phyloP scores from a whole-genome alignment of 1,284 basidiomycete genomes.

The Cutaneotrichosporon arboriforme region DNA sequence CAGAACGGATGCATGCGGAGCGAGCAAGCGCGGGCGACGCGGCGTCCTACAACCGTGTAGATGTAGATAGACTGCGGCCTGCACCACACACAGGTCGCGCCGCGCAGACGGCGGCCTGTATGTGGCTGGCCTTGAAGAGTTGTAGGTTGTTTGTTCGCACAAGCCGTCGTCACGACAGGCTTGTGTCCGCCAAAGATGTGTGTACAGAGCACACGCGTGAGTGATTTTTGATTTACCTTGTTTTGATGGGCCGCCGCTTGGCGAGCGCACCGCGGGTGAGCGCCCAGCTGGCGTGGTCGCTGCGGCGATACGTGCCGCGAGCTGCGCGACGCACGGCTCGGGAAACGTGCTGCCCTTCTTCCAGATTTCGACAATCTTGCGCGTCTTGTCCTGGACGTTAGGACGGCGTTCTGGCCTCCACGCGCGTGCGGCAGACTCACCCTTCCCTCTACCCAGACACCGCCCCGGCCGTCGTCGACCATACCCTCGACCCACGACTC shows the following conservation, averaged over 20 bases:
- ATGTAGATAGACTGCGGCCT: constrained; percentile 1
- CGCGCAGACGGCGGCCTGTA: no score
- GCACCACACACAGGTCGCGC: no score
- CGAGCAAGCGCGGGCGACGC: not conserved
- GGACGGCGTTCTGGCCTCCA: not conserved
- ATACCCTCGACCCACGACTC: constrained; percentile 79
- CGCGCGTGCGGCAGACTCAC: constrained; percentile 59
- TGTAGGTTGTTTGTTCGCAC: not conserved
- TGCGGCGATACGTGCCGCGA: constrained; percentile 11
- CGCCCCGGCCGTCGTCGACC: constrained; percentile 54
- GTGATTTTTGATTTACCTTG: constrained; percentile 13
- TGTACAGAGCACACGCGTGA: not conserved
- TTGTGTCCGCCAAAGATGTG: not conserved
- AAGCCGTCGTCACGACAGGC: no score
- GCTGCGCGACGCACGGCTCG: constrained; percentile 44
- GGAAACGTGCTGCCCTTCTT: constrained; percentile 80
- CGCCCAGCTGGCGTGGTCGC: constrained; percentile 1
- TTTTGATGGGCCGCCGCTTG: constrained; percentile 3
- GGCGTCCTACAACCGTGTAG: constrained; percentile 15
- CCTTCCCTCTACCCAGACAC: constrained; percentile 61
- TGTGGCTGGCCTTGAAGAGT: no score
- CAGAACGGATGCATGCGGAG: constrained; percentile 16
- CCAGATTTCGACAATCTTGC: constrained; percentile 94
- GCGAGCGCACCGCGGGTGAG: not conserved
- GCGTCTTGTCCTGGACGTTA: constrained; percentile 73